phyloP scores from a whole-genome alignment of 306 rosid genomes.

The Alnus rubra region DNA sequence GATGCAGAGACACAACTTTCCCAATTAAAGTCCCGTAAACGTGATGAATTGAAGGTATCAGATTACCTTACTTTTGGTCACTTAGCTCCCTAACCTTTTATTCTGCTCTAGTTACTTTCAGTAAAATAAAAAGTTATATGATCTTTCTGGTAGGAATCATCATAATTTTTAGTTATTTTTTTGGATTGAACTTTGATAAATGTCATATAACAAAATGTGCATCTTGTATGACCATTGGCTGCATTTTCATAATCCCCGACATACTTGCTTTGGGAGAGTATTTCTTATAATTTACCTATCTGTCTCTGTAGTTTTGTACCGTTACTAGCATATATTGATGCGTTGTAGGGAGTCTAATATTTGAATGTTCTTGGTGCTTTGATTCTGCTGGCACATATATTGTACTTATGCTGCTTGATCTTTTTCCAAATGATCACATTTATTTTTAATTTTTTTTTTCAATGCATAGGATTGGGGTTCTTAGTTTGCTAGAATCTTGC shows the following conservation, averaged over 20 bases:
- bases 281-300: not conserved
- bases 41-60: conserved; percentile 90
- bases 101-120: not conserved
- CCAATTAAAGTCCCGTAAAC: conserved; percentile 92
- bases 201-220: not conserved
- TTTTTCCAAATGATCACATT: not conserved
- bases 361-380: not conserved
- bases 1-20: conserved; percentile 87
- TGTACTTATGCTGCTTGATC: not conserved
- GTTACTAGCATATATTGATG: not conserved
- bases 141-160: not conserved
- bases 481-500: not conserved
- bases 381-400: not conserved
- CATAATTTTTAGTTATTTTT: not conserved
- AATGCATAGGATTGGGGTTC: not conserved
- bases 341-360: not conserved
- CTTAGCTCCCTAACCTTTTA: not conserved
- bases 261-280: not conserved
- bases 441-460: not conserved
- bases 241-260: not conserved
- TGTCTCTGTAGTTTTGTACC: not conserved
- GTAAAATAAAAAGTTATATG: not conserved
- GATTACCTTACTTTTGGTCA: not conserved
- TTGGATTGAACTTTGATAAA: not conserved
- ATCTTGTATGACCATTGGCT: not conserved